Base-by-base conservation (phyloP, 176 grass and related monocot genomes). In the Elaeis guineensis region DNA sequence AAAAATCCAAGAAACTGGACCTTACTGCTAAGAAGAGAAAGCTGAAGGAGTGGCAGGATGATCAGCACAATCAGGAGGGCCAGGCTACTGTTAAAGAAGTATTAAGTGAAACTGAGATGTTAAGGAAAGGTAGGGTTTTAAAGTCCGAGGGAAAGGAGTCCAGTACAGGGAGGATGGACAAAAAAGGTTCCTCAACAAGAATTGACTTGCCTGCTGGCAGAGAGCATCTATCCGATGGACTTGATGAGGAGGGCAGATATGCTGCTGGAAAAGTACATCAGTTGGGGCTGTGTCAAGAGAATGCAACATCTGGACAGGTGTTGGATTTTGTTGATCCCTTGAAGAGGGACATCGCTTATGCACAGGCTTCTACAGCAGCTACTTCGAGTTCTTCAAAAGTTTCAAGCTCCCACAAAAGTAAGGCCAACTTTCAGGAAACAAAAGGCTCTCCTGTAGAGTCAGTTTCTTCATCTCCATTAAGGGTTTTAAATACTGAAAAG, bases 351-450 rank as follows among this genome's bases (percentile, higher is more conserved):
- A 55, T 61, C 0, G 74, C 77, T 22, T 68, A 70, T 54, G 49
- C 69, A 61, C 89, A 80, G 63, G 44, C 60, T 58, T 30, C 72
- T 72, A 71, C 71, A 52, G 75, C 84, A 76, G 78, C 83, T 44
- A 83, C 85, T 65, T 95, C 82, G 28, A 89, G 85, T 69, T 89
- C 89, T 64, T 89, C 89, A 59, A 89, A 95, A 74, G 69, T 78
- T 50, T 78, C 82, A 69, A 55, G 67, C 49, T 76, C 78, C 30
- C 72, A 75, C 54, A 85, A 62, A 77, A 85, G 78, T 59, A 80
- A 89, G 85, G 68, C 71, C 67, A 50, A 85, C 29, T 58, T 65
- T 67, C 71, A 56, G 19, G 65, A 74, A 73, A 75, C 63, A 59
- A 89, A 75, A 65, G 78, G 75, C 64, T 89, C 82, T 4, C 85